Base-by-base conservation (phyloP, 2,329 filamentous ascomycete genomes). In the Xylaria arbuscula region DNA sequence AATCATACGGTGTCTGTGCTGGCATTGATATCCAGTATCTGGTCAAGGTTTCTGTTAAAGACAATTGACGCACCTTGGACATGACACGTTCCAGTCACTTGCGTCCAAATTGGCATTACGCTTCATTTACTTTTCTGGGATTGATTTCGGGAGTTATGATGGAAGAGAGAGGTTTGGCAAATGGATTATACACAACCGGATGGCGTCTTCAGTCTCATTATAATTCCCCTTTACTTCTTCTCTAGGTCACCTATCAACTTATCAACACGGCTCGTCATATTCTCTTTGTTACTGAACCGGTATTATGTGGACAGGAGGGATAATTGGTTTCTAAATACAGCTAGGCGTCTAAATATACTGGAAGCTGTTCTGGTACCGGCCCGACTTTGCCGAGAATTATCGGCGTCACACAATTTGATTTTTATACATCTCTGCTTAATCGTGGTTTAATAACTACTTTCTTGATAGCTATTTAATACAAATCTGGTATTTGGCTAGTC, bases 281-380 rank as follows among this genome's bases (percentile, higher is more conserved):
- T 40, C 51, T 13, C 15, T 48, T n/a, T 13, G 19, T 56, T 51
- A 17, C 53, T 42, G 56, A 11, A 34, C 3, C 53, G 24, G 28
- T 17, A 57, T 62, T 24, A 51, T 28, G 32, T 51, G 22, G 24
- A 24, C 3, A 22, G 50, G 34, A 56, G 42, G 51, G 13, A 40
- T 48, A 34, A 19, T 13, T n/a, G 28, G 17, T 42, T 53, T 53
- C 36, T 1, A 40, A 61, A 22, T n/a, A 28, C 38, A 53, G 19
- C 24, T 24, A n/a, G 57, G 64, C 58, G 24, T 66, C 28, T 42
- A 38, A 62, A 66, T 66, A 66, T 59, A 53, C 40, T 45, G 32
- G 10, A 13, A 34, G 11, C 28, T 36, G 19, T 15, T 3, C n/a
- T 6, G 13, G 24, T 28, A n/a, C 45, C 28, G 48, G 42, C 24